Base-by-base conservation (phyloP, 2,329 filamentous ascomycete genomes). In the Cercospora sp. region DNA sequence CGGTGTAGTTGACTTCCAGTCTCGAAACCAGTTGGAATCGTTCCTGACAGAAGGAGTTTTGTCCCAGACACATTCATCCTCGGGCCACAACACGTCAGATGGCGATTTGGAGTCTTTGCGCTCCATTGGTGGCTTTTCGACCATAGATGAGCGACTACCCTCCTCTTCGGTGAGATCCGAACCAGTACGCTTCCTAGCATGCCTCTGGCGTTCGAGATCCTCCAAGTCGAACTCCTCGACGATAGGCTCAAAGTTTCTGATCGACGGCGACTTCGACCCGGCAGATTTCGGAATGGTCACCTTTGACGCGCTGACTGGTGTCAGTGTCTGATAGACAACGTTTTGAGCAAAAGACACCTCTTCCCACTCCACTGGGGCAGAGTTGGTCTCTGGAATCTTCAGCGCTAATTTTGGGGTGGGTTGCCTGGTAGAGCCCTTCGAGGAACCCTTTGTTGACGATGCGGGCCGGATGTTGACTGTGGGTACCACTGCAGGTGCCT, bases 231-330 rank as follows among this genome's bases (percentile, higher is more conserved):
- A 59, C 12, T 45, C 31, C 36, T 64, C 33, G 20, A 33, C 23
- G 31, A 58, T 31, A 13, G 51, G 51, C 8, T 53, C 48, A 23
- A 58, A 64, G 9, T 31, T 42, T n/a, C 18, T 9, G 20, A 31
- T 57, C 6, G 51, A 36, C 10, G 62, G 62, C 16, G 62, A 64
- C 36, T 64, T 64, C 16, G 51, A 53, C 16, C 26, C 53, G 5
- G 62, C 51, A 20, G 62, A 59, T n/a, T 30, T 45, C 1, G 51
- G 31, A 12, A 58, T 64, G 8, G 33, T 57, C 48, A 64, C 62
- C 31, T 58, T 64, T 13, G 62, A 64, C 8, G 62, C 62, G 48
- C 62, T 64, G 30, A 64, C 62, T 13, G 62, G 48, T n/a, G 51
- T 64, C 13, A 58, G 18, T 18, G 51, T 57, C 51, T 64, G 62